Evolutionary conservation across 2,329 filamentous ascomycete genomes (phyloP), one percentile per base, ranked within the genome.

Genomic region (Cryphonectria nitschkei): DNA sequence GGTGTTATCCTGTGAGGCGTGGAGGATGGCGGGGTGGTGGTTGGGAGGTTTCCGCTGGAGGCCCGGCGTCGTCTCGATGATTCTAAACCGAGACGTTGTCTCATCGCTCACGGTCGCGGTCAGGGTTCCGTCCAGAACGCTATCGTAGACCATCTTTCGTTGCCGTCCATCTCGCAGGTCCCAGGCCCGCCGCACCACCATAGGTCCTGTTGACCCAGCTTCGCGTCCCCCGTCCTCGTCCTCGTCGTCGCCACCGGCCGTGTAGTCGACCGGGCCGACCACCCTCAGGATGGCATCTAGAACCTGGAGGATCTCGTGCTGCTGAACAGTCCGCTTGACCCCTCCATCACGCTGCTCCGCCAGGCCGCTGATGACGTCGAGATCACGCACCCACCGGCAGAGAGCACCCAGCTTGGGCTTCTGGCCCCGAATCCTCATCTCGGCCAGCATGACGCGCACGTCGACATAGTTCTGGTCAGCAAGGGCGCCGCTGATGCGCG

Each of bases 371-470:
- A 92, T 87, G 34, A 92, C 87, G 75, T 93, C 90, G 37, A 93
- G 81, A 76, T 92, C 90, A 70, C 91, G 86, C 5, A 93, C 90
- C 91, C 91, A 93, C 70, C 91, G 87, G 78, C 90, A 92, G 9
- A 93, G 79, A 1, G 90, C 89, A 29, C 91, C 91, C 0, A 93
- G 80, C 74, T 91, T 91, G 0, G 90, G 90, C 26, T 87, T 85
- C 73, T 92, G 85, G 3, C 84, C 82, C n/a, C 90, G 83, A 26
- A 93, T 88, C 41, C 86, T 84, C 90, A 93, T 93, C 80, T 93
- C 90, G 0, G 90, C 87, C 0, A 93, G 84, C 19, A 92, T 77
- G 22, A 93, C 85, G 67, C 85, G 85, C 6, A 90, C 89, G n/a
- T 92, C 90, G 13, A 83, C 84, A 74, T 89, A 91, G 76, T 89